Percentiles rank a stretch among this genome's conserved stretches.
These are phyloP conservation scores for Kwoniella dendrophila DNA, from an alignment of 768 basidiomycete species.

Conservation along the genomic window DNA sequence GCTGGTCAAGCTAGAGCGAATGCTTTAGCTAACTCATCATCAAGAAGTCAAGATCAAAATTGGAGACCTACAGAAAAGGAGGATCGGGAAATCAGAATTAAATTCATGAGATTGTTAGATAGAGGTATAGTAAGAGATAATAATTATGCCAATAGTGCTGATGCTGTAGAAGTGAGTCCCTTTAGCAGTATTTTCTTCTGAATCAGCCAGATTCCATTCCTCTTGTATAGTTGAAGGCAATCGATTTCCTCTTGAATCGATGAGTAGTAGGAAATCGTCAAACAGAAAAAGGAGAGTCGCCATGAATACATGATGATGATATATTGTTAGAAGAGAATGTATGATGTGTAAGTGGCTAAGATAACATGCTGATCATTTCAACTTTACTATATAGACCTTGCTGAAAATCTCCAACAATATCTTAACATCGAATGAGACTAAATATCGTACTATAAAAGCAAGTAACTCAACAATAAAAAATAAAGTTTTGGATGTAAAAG, in stretches of 20 bases:
- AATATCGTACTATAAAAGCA: conserved; percentile 41
- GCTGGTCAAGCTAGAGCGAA: background rate
- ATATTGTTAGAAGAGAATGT: too few species aligned
- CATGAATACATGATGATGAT: too few species aligned
- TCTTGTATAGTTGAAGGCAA: background rate
- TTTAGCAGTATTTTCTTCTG: background rate
- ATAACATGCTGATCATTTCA: conserved; percentile 6
- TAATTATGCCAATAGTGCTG: conserved; percentile 36
- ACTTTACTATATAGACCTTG: conserved; percentile 36
- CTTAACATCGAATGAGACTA: conserved; percentile 33
- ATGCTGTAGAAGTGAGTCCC: conserved; percentile 44
- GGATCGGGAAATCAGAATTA: conserved; percentile 32
- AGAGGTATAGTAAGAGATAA: conserved; percentile 50
- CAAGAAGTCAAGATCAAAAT: background rate
- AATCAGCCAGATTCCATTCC: background rate
- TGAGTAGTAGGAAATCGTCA: too few species aligned
- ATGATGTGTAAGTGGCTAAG: background rate
- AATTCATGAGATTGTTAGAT: conserved; percentile 45
- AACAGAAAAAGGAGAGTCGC: too few species aligned
- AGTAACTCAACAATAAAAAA: conserved; percentile 40
- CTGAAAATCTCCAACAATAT: conserved; percentile 47
- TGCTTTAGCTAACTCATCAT: background rate
- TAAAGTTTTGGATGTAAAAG: conserved; percentile 39
- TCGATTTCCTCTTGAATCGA: too few species aligned
- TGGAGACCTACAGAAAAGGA: conserved; percentile 37